A percentile compares a stretch with the other conserved stretches of the same genome.
Evolutionary conservation across 106 monocot species (phyloP).

Genomic region (Dactylorhiza incarnata): DNA sequence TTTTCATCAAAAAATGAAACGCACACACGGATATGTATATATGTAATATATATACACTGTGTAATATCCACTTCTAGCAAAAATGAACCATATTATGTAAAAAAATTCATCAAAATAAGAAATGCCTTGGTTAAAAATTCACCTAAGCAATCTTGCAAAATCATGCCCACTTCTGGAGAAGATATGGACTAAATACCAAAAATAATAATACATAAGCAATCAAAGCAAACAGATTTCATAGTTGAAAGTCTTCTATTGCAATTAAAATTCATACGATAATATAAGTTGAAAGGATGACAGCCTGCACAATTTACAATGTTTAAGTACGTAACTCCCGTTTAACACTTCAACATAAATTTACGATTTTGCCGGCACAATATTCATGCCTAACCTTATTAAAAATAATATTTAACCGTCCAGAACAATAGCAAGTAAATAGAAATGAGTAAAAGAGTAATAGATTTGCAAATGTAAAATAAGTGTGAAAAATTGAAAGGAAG

Average conservation of each 20-base stretch:
- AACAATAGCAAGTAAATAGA: not conserved
- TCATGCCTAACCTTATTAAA: too few relatives aligned
- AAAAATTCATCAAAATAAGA: not conserved
- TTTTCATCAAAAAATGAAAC: too few relatives aligned
- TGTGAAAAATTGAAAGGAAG: not conserved
- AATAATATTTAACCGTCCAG: not conserved
- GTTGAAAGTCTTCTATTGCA: not conserved
- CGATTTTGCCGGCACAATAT: not conserved
- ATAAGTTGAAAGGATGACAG: not conserved
- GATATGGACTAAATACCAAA: not conserved
- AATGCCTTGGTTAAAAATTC: not conserved
- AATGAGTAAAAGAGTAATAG: not conserved
- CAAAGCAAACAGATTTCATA: not conserved
- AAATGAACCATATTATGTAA: not conserved
- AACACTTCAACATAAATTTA: not conserved
- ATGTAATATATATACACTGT: too few relatives aligned
- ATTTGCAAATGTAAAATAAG: not conserved
- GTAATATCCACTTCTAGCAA: not conserved
- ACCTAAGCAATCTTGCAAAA: not conserved
- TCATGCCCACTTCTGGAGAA: not conserved
- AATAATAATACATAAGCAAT: conserved; percentile 1
- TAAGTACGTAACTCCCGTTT: not conserved
- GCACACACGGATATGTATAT: too few relatives aligned
- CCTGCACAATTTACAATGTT: not conserved
- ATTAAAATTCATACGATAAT: not conserved